Percentiles rank a stretch among this genome's conserved stretches.
phyloP scores from a whole-genome alignment of 192 early-diverging fungal genomes.

The Coemansia sp. region DNA sequence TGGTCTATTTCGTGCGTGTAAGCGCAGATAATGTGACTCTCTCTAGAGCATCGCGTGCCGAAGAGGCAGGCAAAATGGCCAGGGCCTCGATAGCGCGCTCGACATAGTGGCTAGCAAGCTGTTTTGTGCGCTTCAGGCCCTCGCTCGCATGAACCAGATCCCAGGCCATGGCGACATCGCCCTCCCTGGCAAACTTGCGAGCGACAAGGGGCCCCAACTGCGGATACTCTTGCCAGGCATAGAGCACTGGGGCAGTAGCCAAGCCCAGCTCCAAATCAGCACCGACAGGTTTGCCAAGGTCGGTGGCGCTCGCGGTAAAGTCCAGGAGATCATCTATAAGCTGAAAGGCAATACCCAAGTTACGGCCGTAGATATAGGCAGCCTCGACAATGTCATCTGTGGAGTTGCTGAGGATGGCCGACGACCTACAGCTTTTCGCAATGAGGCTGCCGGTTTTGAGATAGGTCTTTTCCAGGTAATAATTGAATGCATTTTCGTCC shows the following conservation, averaged over 20 bases:
- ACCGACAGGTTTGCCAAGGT: constrained; percentile 90
- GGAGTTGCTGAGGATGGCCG: constrained; percentile 83
- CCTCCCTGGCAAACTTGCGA: constrained; percentile 78
- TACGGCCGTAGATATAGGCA: constrained; percentile 86
- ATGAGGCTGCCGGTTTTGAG: constrained; percentile 95
- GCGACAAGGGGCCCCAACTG: constrained; percentile 84
- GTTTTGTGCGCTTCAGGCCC: constrained; percentile 77
- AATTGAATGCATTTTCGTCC: constrained; percentile 68
- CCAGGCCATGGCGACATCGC: constrained; percentile 80
- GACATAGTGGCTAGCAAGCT: constrained; percentile 76
- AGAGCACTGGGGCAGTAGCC: constrained; percentile 93
- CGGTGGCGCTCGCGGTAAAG: constrained; percentile 75
- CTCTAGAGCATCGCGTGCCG: constrained; percentile 78
- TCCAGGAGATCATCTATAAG: constrained; percentile 92
- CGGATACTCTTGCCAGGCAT: constrained; percentile 87
- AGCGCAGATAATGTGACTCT: constrained; percentile 81
- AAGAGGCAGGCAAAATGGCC: constrained; percentile 67
- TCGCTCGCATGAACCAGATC: constrained; percentile 77
- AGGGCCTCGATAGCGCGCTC: constrained; percentile 75
- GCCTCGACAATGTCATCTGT: constrained; percentile 73
- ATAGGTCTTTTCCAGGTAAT: constrained; percentile 96
- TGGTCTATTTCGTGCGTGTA: constrained; percentile 74
- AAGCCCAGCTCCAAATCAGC: constrained; percentile 89
- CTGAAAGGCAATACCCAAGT: constrained; percentile 95
- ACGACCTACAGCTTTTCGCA: constrained; percentile 87